Evolutionary conservation across 2,329 filamentous ascomycete species (phyloP).

Genomic region (Phialophora tarda): DNA sequence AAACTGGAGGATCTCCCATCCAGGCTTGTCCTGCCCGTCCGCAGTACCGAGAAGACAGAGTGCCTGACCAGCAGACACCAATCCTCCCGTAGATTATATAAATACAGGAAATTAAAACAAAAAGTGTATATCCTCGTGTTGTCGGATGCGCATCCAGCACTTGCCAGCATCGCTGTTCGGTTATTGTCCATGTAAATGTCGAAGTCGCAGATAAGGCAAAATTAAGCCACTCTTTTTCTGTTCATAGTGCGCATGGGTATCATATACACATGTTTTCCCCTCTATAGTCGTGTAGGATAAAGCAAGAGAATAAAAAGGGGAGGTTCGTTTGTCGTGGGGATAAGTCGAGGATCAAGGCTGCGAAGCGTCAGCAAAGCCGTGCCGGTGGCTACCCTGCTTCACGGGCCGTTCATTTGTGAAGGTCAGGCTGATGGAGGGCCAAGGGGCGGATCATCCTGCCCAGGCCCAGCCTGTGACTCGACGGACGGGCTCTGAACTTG

Average conservation of each 20-base stretch:
- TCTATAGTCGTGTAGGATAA: conserved; percentile 34
- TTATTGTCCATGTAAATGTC: not conserved
- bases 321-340: conserved; percentile 1
- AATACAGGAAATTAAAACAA: conserved; percentile 23
- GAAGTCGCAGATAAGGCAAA: conserved; percentile 9
- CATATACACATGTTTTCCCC: conserved; percentile 27
- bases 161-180: conserved; percentile 1
- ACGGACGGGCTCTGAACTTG: conserved; percentile 24
- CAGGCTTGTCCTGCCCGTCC: not conserved
- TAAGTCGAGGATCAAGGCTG: not conserved
- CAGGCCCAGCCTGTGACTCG: conserved; percentile 12
- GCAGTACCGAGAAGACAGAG: not conserved
- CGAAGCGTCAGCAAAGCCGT: not conserved
- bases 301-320: not conserved
- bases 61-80: conserved; percentile 24
- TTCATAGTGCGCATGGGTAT: conserved; percentile 32
- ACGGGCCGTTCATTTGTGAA: not conserved
- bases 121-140: conserved; percentile 13
- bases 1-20: not conserved
- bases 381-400: not conserved
- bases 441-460: conserved; percentile 18
- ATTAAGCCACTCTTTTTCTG: conserved; percentile 27
- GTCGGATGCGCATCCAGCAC: conserved; percentile 9
- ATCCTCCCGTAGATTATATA: conserved; percentile 25
- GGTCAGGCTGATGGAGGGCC: conserved; percentile 21